phyloP scores from a whole-genome alignment of 2,329 filamentous ascomycete genomes.

The Tolypocladium ovalisporum region DNA sequence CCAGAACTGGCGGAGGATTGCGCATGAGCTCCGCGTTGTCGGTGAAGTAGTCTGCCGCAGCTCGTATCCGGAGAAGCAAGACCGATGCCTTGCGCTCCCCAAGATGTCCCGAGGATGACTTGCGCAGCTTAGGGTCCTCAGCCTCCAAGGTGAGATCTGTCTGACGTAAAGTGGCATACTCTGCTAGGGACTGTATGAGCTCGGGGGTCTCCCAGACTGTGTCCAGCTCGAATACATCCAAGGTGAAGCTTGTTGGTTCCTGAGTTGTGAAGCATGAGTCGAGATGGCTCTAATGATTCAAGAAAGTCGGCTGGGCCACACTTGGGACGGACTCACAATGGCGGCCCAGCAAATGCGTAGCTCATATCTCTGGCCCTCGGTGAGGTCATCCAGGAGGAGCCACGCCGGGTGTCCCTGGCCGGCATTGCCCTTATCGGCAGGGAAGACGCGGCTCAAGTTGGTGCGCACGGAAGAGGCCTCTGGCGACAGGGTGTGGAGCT shows the following conservation, averaged over 20 bases:
- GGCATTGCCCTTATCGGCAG: conserved; percentile 29
- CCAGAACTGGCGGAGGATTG: conserved; percentile 59
- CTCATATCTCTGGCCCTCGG: conserved; percentile 72
- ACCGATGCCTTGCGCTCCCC: conserved; percentile 31
- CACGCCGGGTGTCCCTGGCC: conserved; percentile 58
- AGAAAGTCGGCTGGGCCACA: background rate
- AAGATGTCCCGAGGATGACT: background rate
- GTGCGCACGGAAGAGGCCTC: conserved; percentile 45
- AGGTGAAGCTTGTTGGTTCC: conserved; percentile 76
- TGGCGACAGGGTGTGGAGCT: conserved; percentile 55
- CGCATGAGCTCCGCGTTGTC: conserved; percentile 65
- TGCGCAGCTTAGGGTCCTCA: background rate
- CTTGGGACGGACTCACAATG: conserved; percentile 49
- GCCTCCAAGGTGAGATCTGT: conserved; percentile 4
- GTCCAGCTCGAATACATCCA: conserved; percentile 53
- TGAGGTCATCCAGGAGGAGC: conserved; percentile 64
- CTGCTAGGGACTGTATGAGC: conserved; percentile 53
- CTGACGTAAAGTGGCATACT: conserved; percentile 46
- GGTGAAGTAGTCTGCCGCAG: conserved; percentile 79
- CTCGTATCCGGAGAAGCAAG: conserved; percentile 62
- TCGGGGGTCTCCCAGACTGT: conserved; percentile 50
- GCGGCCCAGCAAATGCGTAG: conserved; percentile 89
- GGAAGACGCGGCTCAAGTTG: conserved; percentile 57
- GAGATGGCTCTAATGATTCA: background rate
- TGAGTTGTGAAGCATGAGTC: conserved; percentile 21